phyloP scores from a whole-genome alignment of 768 basidiomycete genomes.

The Trametes cingulata region DNA sequence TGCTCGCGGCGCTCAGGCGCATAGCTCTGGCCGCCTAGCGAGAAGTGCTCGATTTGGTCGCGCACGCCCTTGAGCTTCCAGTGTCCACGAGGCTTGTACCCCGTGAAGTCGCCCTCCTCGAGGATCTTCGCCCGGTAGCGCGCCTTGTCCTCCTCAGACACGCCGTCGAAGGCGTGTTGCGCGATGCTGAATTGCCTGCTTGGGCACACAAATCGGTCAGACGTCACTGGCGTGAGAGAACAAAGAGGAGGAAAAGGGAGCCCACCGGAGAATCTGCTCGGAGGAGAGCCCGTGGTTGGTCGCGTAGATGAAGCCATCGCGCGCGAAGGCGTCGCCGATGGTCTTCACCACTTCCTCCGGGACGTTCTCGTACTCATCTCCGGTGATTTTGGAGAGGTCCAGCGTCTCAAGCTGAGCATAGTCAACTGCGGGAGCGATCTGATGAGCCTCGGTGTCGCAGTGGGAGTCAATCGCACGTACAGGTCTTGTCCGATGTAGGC shows the following conservation, averaged over 20 bases:
- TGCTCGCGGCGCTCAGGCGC: background rate
- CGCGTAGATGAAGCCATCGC: slow-evolving; percentile 16
- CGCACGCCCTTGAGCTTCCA: slow-evolving; percentile 17
- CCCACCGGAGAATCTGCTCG: slow-evolving; percentile 6
- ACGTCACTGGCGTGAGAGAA: background rate
- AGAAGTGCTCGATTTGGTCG: slow-evolving; percentile 18
- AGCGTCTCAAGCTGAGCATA: slow-evolving; percentile 9
- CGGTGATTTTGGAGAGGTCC: slow-evolving; percentile 5
- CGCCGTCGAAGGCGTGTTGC: slow-evolving; percentile 13
- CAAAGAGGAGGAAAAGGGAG: background rate
- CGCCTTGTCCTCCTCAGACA: slow-evolving; percentile 11
- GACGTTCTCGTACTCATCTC: slow-evolving; percentile 5
- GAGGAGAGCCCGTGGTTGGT: slow-evolving; percentile 14
- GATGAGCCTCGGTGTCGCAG: background rate
- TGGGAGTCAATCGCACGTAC: background rate
- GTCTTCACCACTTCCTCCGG: slow-evolving; percentile 10
- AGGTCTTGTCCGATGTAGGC: slow-evolving; percentile 5
- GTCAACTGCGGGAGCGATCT: background rate
- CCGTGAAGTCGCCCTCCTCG: slow-evolving; percentile 13
- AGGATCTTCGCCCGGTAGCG: slow-evolving; percentile 10
- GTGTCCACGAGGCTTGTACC: slow-evolving; percentile 15
- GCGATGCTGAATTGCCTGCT: slow-evolving; percentile 14
- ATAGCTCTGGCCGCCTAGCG: slow-evolving; percentile 9
- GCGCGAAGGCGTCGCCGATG: slow-evolving; percentile 13
- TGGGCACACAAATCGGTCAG: background rate